Percentiles rank a stretch among this genome's conserved stretches.
These are phyloP conservation scores for Aspergillus phoenicis DNA, from an alignment of 2,329 filamentous ascomycete genomes.

Conservation along the genomic window DNA sequence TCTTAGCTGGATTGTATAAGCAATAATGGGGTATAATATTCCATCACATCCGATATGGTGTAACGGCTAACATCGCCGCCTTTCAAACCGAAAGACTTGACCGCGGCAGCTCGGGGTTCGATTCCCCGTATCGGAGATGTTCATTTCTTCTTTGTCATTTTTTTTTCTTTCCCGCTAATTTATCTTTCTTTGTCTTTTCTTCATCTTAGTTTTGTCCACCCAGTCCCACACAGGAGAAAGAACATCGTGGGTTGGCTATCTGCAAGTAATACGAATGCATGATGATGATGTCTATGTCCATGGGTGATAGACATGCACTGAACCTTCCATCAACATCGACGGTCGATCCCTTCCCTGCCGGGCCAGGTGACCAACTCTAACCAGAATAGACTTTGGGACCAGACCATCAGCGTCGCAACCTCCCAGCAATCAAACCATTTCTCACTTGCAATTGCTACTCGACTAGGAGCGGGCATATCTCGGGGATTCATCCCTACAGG, in stretches of 20 bases:
- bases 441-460: not conserved
- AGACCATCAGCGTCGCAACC: not conserved
- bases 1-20: not conserved
- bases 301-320: not conserved
- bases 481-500: not conserved
- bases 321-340: not conserved
- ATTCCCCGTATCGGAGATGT: constrained; percentile 32
- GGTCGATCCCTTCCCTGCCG: not conserved
- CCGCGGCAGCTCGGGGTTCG: constrained; percentile 33
- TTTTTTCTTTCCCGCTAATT: not conserved
- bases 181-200: not conserved
- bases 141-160: constrained; percentile 2
- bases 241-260: too few species aligned
- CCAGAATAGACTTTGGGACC: not conserved
- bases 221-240: not conserved
- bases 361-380: not conserved
- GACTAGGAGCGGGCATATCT: not conserved
- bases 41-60: constrained; percentile 29
- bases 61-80: constrained; percentile 35
- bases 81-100: constrained; percentile 21
- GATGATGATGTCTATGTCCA: not conserved
- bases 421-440: not conserved
- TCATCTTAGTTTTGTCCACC: not conserved
- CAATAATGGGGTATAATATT: not conserved
- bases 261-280: not conserved